Conservation (phyloP, 129 eudicot species). For the Kitagawia praeruptora region DNA sequence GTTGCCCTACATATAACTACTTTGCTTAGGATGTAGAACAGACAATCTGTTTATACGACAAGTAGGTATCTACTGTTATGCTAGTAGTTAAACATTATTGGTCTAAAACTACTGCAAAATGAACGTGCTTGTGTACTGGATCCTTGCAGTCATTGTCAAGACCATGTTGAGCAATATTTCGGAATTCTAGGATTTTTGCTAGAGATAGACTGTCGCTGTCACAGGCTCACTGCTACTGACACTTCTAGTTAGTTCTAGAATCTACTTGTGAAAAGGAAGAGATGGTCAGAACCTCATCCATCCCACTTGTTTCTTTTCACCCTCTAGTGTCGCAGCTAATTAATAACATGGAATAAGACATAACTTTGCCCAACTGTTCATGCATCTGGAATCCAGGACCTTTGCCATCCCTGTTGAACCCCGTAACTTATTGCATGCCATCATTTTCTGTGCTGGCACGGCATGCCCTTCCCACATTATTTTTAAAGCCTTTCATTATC, state of each 20-base stretch:
- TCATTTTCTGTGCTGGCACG: slow-evolving; percentile 4
- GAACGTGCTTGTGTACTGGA: background rate
- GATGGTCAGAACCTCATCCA: background rate
- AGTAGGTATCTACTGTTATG: background rate
- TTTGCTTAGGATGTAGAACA: background rate
- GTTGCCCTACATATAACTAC: background rate
- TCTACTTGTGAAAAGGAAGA: slow-evolving; percentile 3
- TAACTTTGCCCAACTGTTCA: background rate
- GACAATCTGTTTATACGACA: background rate
- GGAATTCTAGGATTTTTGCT: background rate
- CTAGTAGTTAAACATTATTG: background rate
- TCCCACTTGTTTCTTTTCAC: background rate
- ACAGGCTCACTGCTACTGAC: background rate
- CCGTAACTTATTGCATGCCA: background rate
- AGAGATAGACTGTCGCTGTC: background rate
- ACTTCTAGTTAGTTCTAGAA: background rate
- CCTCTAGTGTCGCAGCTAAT: background rate
- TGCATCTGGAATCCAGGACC: slow-evolving; percentile 1
- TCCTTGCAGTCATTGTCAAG: slow-evolving; percentile 6
- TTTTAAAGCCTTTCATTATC: background rate
- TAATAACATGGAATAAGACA: background rate
- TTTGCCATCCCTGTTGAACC: slow-evolving; percentile 11
- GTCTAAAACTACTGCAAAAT: background rate
- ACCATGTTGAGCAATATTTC: background rate
- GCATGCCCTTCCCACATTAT: slow-evolving; percentile 5